Evolutionary conservation across 495 filamentous ascomycete species (phyloP).

Genomic region (Daldinia bambusicola): DNA sequence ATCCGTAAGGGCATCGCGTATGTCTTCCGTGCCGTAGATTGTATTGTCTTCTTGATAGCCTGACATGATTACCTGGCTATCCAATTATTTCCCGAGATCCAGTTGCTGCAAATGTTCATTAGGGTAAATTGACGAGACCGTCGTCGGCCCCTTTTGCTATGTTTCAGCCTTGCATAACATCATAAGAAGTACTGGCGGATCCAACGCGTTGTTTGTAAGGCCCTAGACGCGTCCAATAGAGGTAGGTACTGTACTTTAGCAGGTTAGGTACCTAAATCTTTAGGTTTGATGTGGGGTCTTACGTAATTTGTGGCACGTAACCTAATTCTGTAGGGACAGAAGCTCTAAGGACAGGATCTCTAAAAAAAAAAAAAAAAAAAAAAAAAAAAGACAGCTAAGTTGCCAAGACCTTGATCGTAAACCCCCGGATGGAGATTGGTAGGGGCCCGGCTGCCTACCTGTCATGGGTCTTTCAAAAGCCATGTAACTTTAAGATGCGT

Average conservation of each 20-base stretch:
- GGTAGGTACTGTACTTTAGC: background rate
- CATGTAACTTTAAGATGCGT: background rate
- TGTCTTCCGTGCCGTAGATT: slow-evolving; percentile 10
- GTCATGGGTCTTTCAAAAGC: background rate
- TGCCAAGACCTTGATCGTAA: background rate
- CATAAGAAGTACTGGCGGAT: background rate
- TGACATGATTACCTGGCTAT: slow-evolving; percentile 13
- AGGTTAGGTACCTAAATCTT: background rate
- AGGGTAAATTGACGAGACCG: background rate
- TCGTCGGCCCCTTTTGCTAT: slow-evolving; percentile 4
- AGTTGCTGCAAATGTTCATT: background rate
- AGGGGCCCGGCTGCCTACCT: too few relatives aligned
- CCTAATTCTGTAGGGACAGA: too few relatives aligned
- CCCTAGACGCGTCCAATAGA: slow-evolving; percentile 20
- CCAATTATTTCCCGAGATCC: background rate
- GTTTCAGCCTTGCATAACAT: slow-evolving; percentile 21
- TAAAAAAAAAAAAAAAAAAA: background rate
- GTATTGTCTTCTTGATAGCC: slow-evolving; percentile 19
- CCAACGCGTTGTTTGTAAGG: slow-evolving; percentile 25
- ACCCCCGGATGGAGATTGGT: too few relatives aligned
- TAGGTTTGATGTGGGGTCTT: background rate
- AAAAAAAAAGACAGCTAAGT: background rate
- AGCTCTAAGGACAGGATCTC: background rate
- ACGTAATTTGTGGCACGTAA: slow-evolving; percentile 1
- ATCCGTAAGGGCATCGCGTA: slow-evolving; percentile 37